Evolutionary conservation across 2,329 filamentous ascomycete genomes (phyloP), one percentile per base, ranked within the genome.

Genomic region (Cladobotryum protrusum): DNA sequence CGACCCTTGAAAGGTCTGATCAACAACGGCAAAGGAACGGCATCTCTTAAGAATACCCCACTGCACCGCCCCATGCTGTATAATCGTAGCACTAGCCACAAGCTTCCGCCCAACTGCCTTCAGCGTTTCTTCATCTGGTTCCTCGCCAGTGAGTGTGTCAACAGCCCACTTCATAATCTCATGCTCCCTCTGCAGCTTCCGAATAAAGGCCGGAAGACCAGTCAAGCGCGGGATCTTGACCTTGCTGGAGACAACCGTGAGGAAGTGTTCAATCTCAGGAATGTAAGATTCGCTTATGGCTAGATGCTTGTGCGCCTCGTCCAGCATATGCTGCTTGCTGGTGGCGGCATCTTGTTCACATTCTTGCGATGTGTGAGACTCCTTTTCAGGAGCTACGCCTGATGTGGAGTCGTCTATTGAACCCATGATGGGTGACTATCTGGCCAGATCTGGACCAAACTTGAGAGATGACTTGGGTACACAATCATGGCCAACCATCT

Each of bases 11-110:
- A 70, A 68, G 0, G 61, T 54, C 40, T 62, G 62, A 37, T 66
- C 63, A 32, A 68, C 43, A 36, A 61, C 61, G 32, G 66, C 57
- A 35, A 70, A 57, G 29, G 55, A 48, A 39, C 52, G 57, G 24
- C 63, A 67, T 24, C 61, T 60, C 47, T 67, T 68, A 39, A 70
- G 58, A 5, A 62, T 56, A 33, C 57, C 54, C 67, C 67, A 70
- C 15, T 64, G 63, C 5, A 54, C 45, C 5, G 51, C 48, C 8
- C 45, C 50, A 14, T 64, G 63, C 24, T 50, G 55, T 11, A 55
- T 37, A 13, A 60, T 48, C 14, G 56, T 63, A 14, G 50, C 53
- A 34, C 57, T 56, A 5, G 58, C 54, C 11, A 66, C 60, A 6
- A 67, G 50, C 19, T 54, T 60, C 9, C 52, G 52, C 15, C 43